Percentiles rank a stretch among this genome's conserved stretches.
Evolutionary conservation across 805 yeast species (phyloP).

Genomic region (Candida schatavii): DNA sequence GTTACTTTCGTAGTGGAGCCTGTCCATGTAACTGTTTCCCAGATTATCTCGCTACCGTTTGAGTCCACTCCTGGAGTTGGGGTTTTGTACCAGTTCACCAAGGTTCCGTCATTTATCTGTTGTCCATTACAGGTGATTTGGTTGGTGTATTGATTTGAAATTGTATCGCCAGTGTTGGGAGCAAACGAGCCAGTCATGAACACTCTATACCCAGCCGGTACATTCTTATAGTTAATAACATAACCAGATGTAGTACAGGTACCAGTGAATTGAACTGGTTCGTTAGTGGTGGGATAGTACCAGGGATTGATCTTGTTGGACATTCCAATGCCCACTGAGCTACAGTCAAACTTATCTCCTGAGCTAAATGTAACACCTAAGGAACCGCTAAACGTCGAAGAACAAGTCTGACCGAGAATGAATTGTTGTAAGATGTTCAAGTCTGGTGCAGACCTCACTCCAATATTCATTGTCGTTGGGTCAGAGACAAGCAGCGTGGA

Average conservation of each 20-base stretch:
- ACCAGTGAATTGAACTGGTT: constrained; percentile 7
- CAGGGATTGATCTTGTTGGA: constrained; percentile 22
- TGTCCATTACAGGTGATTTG: background rate
- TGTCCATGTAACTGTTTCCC: constrained; percentile 11
- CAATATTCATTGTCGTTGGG: background rate
- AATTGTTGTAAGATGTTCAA: constrained; percentile 9
- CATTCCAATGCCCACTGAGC: constrained; percentile 16
- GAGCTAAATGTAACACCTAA: constrained; percentile 16
- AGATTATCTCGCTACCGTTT: constrained; percentile 2
- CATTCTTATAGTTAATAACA: constrained; percentile 13
- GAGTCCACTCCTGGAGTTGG: background rate
- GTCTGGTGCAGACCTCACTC: constrained; percentile 10
- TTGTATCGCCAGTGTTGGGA: background rate
- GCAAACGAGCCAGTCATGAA: constrained; percentile 11
- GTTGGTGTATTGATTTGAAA: background rate
- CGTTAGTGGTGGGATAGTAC: constrained; percentile 13
- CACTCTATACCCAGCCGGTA: constrained; percentile 29
- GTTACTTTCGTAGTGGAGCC: constrained; percentile 9
- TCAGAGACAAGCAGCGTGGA: background rate
- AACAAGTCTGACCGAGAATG: constrained; percentile 18
- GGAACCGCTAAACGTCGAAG: constrained; percentile 13
- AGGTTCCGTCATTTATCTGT: background rate
- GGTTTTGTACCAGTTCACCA: background rate
- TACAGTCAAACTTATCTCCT: constrained; percentile 18
- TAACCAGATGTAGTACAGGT: constrained; percentile 14